Conservation (phyloP, 192 early-diverging fungal species). For the Podila minutissima region DNA sequence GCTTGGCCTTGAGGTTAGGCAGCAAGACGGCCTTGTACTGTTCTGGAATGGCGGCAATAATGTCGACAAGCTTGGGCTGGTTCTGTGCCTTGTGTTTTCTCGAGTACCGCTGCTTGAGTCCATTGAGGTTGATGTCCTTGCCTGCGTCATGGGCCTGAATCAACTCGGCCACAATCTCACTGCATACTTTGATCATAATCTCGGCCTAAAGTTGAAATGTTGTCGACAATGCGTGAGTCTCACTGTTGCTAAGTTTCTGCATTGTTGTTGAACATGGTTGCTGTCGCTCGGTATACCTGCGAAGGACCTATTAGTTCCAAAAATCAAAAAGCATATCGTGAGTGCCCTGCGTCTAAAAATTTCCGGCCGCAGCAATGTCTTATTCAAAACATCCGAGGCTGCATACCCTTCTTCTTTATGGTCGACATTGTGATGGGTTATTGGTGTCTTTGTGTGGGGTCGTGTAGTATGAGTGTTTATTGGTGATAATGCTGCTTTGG, state of each 20-base stretch:
- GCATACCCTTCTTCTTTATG: conserved; percentile 44
- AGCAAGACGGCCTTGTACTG: conserved; percentile 86
- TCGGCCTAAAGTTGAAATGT: conserved; percentile 59
- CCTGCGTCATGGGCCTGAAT: conserved; percentile 71
- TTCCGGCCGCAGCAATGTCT: not conserved
- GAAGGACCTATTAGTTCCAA: conserved; percentile 22
- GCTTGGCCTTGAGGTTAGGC: conserved; percentile 93
- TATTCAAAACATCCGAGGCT: not conserved
- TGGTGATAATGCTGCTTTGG: too few species aligned
- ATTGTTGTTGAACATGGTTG: conserved; percentile 1
- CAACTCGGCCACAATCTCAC: conserved; percentile 93
- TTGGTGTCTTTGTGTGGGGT: not conserved
- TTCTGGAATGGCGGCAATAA: conserved; percentile 98
- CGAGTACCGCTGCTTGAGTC: conserved; percentile 80
- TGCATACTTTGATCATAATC: conserved; percentile 85
- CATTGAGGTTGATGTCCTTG: conserved; percentile 90
- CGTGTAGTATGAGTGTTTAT: too few species aligned
- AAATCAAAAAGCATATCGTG: not conserved
- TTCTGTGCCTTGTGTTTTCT: conserved; percentile 77
- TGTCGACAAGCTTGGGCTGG: conserved; percentile 96
- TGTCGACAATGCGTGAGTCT: not conserved
- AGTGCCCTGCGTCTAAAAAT: not conserved
- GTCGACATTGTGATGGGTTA: conserved; percentile 25
- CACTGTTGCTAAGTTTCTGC: not conserved
- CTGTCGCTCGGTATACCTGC: conserved; percentile 17